Percentiles rank a stretch among this genome's conserved stretches.
phyloP scores from a whole-genome alignment of 31 red algal genomes.

The Porphyra umbilicalis region DNA sequence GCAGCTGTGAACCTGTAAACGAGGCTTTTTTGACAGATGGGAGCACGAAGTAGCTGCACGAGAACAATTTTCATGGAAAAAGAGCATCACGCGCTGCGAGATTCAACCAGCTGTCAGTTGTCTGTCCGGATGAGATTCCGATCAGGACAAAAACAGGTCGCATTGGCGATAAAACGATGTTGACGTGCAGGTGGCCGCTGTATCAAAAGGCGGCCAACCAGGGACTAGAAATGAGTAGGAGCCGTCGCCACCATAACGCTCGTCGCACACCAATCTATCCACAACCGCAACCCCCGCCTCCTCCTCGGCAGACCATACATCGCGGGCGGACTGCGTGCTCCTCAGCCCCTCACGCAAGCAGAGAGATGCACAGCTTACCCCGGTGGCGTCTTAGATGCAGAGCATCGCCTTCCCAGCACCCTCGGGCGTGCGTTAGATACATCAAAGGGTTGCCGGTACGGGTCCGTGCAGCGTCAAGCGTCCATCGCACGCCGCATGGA shows the following conservation, averaged over 20 bases:
- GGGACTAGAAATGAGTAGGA: too few species aligned
- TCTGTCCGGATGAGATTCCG: too few species aligned
- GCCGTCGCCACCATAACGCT: too few species aligned
- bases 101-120: too few species aligned
- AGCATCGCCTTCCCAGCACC: neutral
- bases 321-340: neutral
- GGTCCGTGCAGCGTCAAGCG: neutral
- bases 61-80: neutral
- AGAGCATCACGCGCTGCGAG: neutral
- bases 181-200: too few species aligned
- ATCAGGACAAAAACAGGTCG: neutral
- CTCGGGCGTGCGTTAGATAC: neutral
- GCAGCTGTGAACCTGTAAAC: neutral
- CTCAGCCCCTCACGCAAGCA: neutral
- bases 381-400: neutral
- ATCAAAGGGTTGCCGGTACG: too few species aligned
- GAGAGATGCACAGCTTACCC: neutral
- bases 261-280: too few species aligned
- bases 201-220: too few species aligned
- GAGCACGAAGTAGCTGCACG: neutral
- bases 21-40: neutral
- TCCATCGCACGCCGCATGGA: neutral
- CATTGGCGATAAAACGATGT: neutral
- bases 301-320: too few species aligned
- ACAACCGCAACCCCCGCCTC: too few species aligned